A percentile compares a stretch with the other conserved stretches of the same genome.
phyloP scores from a whole-genome alignment of 495 filamentous ascomycete species.

The Penicillium maclennaniae region DNA sequence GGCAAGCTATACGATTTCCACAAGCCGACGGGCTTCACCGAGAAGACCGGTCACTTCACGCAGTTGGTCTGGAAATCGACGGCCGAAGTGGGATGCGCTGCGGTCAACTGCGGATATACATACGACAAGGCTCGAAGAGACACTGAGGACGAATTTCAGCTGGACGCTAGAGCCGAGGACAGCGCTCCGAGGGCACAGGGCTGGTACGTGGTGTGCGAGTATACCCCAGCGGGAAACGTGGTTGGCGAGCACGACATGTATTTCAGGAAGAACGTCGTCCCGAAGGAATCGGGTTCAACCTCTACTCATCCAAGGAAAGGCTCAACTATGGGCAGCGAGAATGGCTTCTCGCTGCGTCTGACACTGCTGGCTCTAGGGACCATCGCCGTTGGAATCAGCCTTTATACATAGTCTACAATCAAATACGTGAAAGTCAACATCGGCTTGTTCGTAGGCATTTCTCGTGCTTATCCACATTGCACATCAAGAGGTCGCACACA shows the following conservation, averaged over 20 bases:
- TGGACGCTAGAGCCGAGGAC: slow-evolving; percentile 7
- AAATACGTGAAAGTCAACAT: slow-evolving; percentile 11
- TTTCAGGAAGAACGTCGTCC: slow-evolving; percentile 38
- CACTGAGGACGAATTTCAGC: background rate
- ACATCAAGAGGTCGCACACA: slow-evolving; percentile 25
- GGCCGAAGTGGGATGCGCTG: slow-evolving; percentile 64
- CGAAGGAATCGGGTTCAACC: slow-evolving; percentile 15
- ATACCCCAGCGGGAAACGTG: slow-evolving; percentile 71
- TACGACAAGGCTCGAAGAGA: slow-evolving; percentile 5
- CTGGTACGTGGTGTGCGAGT: slow-evolving; percentile 81
- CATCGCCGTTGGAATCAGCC: slow-evolving; percentile 14
- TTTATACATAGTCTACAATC: slow-evolving; percentile 16
- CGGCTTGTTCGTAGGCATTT: slow-evolving; percentile 31
- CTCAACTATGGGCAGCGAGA: background rate
- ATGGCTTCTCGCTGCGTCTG: slow-evolving; percentile 1
- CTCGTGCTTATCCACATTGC: slow-evolving; percentile 38
- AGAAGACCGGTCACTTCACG: slow-evolving; percentile 78
- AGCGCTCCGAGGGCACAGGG: slow-evolving; percentile 41
- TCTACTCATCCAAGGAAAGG: slow-evolving; percentile 4
- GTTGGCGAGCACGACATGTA: slow-evolving; percentile 53
- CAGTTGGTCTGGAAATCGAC: slow-evolving; percentile 79
- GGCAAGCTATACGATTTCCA: slow-evolving; percentile 54
- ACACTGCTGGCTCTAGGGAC: slow-evolving; percentile 11
- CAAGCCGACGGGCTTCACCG: slow-evolving; percentile 50
- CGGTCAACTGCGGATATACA: slow-evolving; percentile 51